These are phyloP conservation scores for Mucor mucedo DNA, from an alignment of 371 early-diverging fungal genomes.

Conservation along the genomic window DNA sequence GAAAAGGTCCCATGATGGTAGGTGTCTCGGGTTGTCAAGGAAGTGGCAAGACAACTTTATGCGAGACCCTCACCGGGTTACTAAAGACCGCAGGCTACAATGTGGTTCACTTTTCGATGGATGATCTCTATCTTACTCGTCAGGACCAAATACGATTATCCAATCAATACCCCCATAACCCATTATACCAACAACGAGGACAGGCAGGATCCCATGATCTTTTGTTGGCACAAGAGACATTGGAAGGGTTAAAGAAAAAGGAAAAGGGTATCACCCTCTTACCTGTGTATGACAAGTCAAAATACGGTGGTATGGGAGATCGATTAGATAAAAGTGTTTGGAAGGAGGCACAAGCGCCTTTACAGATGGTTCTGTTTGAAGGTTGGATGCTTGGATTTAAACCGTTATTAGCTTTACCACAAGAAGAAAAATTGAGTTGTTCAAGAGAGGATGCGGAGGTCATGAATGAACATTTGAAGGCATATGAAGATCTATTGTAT, in stretches of 20 bases:
- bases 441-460: conserved; percentile 47
- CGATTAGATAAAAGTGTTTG: conserved; percentile 64
- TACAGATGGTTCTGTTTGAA: conserved; percentile 88
- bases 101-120: conserved; percentile 77
- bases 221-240: conserved; percentile 56
- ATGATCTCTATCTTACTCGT: conserved; percentile 86
- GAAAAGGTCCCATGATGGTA: conserved; percentile 56
- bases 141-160: conserved; percentile 66
- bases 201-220: conserved; percentile 92
- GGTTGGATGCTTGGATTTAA: conserved; percentile 95
- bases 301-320: conserved; percentile 82
- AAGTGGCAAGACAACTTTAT: conserved; percentile 78
- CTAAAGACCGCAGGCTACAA: conserved; percentile 50
- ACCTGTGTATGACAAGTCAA: conserved; percentile 85
- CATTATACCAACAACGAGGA: conserved; percentile 78
- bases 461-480: conserved; percentile 59
- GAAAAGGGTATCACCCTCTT: conserved; percentile 41
- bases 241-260: conserved; percentile 48
- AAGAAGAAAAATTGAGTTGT: conserved; percentile 2
- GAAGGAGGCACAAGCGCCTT: conserved; percentile 56
- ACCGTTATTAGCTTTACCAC: conserved; percentile 49
- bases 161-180: conserved; percentile 61
- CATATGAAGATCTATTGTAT: conserved; percentile 64
- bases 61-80: conserved; percentile 51
- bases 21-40: conserved; percentile 85